These are phyloP conservation scores for Hypholoma fasciculare DNA, from an alignment of 768 basidiomycete species.

Conservation along the genomic window DNA sequence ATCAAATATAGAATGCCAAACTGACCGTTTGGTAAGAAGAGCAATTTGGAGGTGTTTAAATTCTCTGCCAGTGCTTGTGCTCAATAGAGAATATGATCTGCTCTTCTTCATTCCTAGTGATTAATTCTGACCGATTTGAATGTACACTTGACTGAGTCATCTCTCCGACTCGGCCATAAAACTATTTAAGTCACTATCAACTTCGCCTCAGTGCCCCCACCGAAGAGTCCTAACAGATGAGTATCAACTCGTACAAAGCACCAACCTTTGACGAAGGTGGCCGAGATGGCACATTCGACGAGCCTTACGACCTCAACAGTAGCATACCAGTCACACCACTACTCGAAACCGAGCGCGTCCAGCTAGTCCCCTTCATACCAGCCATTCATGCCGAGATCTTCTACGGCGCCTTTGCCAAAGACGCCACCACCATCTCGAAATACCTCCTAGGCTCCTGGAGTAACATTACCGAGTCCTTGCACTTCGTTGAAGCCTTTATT, in stretches of 20 bases:
- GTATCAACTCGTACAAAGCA: conserved; percentile 21
- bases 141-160: too few relatives aligned
- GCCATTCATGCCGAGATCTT: conserved; percentile 29
- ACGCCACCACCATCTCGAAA: conserved; percentile 29
- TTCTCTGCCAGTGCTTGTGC: too few relatives aligned
- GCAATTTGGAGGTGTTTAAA: too few relatives aligned
- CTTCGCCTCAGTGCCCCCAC: too few relatives aligned
- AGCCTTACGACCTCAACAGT: conserved; percentile 39
- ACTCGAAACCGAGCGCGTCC: conserved; percentile 41
- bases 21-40: too few relatives aligned
- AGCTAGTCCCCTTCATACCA: conserved; percentile 43
- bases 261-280: not conserved
- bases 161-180: too few relatives aligned
- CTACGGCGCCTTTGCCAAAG: conserved; percentile 15
- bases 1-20: too few relatives aligned
- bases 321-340: conserved; percentile 34
- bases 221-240: conserved; percentile 5
- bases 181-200: too few relatives aligned
- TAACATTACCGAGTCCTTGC: conserved; percentile 27
- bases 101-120: too few relatives aligned
- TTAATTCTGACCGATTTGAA: too few relatives aligned
- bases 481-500: conserved; percentile 26
- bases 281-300: conserved; percentile 1
- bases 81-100: too few relatives aligned
- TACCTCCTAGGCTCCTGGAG: conserved; percentile 42